phyloP scores from a whole-genome alignment of 2,329 filamentous ascomycete species.

The Rhinocladiella mackenziei region DNA sequence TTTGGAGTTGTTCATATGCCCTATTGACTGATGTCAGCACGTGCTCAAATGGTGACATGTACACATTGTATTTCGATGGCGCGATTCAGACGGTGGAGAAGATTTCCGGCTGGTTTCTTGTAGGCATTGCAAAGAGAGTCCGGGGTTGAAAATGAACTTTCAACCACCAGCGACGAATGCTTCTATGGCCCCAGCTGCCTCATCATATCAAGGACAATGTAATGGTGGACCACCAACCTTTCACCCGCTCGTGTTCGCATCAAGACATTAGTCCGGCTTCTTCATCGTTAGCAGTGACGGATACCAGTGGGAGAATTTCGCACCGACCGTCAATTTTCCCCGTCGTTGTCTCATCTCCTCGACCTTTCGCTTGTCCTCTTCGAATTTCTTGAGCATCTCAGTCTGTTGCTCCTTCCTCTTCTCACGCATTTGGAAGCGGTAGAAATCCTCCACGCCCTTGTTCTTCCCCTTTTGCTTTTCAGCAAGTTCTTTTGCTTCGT shows the following conservation, averaged over 20 bases:
- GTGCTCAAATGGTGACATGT: not conserved
- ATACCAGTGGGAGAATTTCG: not conserved
- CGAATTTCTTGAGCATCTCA: slow-evolving; percentile 66
- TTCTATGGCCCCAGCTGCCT: slow-evolving; percentile 28
- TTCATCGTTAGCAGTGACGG: too few species aligned
- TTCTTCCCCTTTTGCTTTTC: slow-evolving; percentile 60
- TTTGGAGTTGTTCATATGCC: too few species aligned
- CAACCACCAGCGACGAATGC: slow-evolving; percentile 14
- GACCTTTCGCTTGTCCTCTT: slow-evolving; percentile 70
- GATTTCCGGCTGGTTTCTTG: slow-evolving; percentile 22
- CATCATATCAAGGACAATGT: slow-evolving; percentile 23
- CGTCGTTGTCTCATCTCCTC: slow-evolving; percentile 65
- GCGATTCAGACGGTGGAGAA: slow-evolving; percentile 24
- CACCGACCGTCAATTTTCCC: slow-evolving; percentile 51
- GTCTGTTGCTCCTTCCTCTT: slow-evolving; percentile 71
- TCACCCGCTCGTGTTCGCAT: too few species aligned
- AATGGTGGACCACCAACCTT: too few species aligned
- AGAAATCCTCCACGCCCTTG: slow-evolving; percentile 68
- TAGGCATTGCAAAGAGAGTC: slow-evolving; percentile 20
- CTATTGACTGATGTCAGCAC: slow-evolving; percentile 9
- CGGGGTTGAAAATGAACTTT: slow-evolving; percentile 14
- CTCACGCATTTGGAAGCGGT: slow-evolving; percentile 78
- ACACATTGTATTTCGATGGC: not conserved
- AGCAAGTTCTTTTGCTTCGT: slow-evolving; percentile 60
- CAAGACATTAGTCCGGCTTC: too few species aligned